These are phyloP conservation scores for Psilocybe tampanensis DNA, from an alignment of 768 basidiomycete genomes.

Conservation along the genomic window DNA sequence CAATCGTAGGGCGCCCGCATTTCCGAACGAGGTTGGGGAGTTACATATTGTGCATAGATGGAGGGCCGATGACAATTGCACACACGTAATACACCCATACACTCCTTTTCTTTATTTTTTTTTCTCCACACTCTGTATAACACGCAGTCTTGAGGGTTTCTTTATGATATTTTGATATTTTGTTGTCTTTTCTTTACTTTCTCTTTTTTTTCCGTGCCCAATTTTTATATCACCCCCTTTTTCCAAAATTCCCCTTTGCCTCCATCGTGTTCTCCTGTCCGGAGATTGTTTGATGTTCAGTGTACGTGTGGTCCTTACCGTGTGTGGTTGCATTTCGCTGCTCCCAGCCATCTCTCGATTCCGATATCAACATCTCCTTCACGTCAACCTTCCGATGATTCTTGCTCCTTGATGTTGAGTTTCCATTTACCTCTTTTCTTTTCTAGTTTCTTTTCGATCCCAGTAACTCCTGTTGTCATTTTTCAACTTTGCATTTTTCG, in stretches of 20 bases:
- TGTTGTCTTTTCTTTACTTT: slow-evolving; percentile 8
- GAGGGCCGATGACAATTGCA: background rate
- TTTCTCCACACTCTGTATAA: slow-evolving; percentile 19
- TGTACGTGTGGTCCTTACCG: no score
- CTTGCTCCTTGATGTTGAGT: background rate
- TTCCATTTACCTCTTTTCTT: background rate
- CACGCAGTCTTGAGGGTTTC: slow-evolving; percentile 22
- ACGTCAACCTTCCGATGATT: background rate
- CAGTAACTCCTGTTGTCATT: background rate
- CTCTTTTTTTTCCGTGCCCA: background rate
- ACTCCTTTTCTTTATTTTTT: slow-evolving; percentile 15
- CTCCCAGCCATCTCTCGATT: no score
- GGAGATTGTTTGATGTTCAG: no score
- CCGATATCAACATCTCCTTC: no score
- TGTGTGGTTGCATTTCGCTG: no score
- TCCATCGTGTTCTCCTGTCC: no score
- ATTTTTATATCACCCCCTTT: background rate
- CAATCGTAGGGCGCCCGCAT: slow-evolving; percentile 6
- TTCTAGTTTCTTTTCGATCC: slow-evolving; percentile 6
- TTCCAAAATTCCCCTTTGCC: background rate
- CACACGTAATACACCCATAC: slow-evolving; percentile 24
- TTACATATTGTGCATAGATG: background rate
- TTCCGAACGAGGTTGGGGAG: slow-evolving; percentile 4
- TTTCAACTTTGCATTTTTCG: no score
- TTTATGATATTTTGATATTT: slow-evolving; percentile 23